A percentile compares a stretch with the other conserved stretches of the same genome.
Evolutionary conservation across 31 red algal species (phyloP).

Genomic region (Endocladia muricata): DNA sequence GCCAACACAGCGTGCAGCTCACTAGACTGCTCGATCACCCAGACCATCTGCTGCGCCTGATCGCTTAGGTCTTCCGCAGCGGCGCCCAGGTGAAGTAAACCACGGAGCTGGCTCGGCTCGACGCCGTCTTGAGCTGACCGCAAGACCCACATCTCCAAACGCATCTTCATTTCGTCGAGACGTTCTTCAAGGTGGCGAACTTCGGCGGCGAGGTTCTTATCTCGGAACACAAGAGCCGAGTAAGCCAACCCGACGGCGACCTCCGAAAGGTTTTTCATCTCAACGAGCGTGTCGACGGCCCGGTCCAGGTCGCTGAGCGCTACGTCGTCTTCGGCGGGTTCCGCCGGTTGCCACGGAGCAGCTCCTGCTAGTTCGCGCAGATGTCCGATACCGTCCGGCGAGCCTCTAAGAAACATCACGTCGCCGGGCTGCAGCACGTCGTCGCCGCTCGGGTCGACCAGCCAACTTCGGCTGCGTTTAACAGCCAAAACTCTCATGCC

Average conservation of each 20-base stretch:
- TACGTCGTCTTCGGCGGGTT: not conserved
- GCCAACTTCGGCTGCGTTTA: too few relatives aligned
- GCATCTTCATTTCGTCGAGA: not conserved
- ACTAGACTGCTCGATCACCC: not conserved
- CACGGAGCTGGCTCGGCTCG: not conserved
- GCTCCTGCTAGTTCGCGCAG: not conserved
- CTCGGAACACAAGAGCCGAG: constrained; percentile 1
- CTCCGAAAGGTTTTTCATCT: constrained; percentile 11
- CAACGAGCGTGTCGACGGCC: constrained; percentile 5
- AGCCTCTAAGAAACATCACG: not conserved
- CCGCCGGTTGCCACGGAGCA: not conserved
- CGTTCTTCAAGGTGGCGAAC: constrained; percentile 2
- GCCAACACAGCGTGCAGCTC: constrained; percentile 6
- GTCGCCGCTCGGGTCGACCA: too few relatives aligned
- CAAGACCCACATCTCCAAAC: not conserved
- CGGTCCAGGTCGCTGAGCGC: too few relatives aligned
- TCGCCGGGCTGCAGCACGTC: not conserved
- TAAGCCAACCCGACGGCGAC: constrained; percentile 2
- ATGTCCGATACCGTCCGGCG: not conserved
- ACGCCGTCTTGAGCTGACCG: not conserved
- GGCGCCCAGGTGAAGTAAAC: not conserved
- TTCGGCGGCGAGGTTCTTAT: constrained; percentile 2
- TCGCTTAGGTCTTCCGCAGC: constrained; percentile 5
- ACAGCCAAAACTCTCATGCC: too few relatives aligned
- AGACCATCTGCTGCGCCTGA: constrained; percentile 1